phyloP scores from a whole-genome alignment of 2,329 filamentous ascomycete species.

The Sclerotinia spermophila region DNA sequence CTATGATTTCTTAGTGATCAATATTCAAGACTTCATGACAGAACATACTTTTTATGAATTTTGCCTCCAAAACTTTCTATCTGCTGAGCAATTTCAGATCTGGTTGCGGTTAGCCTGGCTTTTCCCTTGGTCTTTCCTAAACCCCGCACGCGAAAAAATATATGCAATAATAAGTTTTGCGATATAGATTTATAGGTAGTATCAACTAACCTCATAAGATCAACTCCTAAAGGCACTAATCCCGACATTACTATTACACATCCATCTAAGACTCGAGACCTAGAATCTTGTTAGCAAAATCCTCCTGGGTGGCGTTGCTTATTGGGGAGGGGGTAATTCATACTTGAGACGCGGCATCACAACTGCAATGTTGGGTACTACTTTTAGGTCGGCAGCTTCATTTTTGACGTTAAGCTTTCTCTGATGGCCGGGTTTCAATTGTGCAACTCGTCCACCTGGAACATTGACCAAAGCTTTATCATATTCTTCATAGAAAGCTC shows the following conservation, averaged over 20 bases:
- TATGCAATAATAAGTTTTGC: slow-evolving; percentile 20
- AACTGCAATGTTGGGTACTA: slow-evolving; percentile 79
- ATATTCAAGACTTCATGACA: background rate
- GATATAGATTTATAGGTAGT: background rate
- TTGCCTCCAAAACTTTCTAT: slow-evolving; percentile 79
- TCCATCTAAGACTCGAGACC: slow-evolving; percentile 64
- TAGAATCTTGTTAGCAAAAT: slow-evolving; percentile 28
- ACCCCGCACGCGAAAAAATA: slow-evolving; percentile 20
- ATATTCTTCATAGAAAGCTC: slow-evolving; percentile 78
- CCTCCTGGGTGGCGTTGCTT: background rate
- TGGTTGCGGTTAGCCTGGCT: slow-evolving; percentile 32
- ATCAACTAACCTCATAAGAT: slow-evolving; percentile 55
- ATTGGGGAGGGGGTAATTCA: slow-evolving; percentile 11
- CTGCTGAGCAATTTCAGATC: slow-evolving; percentile 84
- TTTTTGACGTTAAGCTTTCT: slow-evolving; percentile 47
- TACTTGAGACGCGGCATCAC: slow-evolving; percentile 81
- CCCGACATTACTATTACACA: slow-evolving; percentile 85
- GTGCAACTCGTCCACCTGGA: slow-evolving; percentile 41
- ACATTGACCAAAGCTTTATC: slow-evolving; percentile 48
- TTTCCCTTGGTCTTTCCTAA: background rate
- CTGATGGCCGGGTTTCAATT: slow-evolving; percentile 37
- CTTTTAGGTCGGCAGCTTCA: slow-evolving; percentile 45
- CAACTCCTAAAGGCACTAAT: slow-evolving; percentile 76
- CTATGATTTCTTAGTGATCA: slow-evolving; percentile 32
- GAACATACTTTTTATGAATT: slow-evolving; percentile 43